These are phyloP conservation scores for Clonostachys rhizophaga DNA, from an alignment of 2,329 filamentous ascomycete species.

Conservation along the genomic window DNA sequence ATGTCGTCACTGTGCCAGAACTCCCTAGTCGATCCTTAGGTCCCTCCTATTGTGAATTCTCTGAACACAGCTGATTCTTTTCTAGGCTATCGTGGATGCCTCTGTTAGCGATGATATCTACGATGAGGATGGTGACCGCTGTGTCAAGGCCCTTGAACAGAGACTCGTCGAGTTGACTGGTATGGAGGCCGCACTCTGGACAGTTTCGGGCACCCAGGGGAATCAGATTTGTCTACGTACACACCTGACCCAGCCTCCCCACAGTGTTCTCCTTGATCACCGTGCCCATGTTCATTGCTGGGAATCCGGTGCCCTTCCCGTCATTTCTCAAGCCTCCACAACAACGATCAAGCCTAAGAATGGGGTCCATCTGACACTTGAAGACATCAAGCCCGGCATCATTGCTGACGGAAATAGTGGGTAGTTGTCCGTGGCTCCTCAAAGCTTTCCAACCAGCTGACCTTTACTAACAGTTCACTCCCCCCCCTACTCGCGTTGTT, in stretches of 20 bases:
- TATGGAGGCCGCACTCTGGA: slow-evolving; percentile 17
- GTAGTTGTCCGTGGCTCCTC: slow-evolving; percentile 1
- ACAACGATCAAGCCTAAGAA: slow-evolving; percentile 64
- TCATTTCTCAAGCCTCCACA: slow-evolving; percentile 63
- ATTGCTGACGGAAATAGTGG: slow-evolving; percentile 18
- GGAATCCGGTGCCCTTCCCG: slow-evolving; percentile 59
- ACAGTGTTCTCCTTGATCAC: slow-evolving; percentile 43
- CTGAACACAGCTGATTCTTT: too few relatives aligned
- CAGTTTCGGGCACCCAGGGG: slow-evolving; percentile 16
- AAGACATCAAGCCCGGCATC: slow-evolving; percentile 54
- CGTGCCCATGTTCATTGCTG: slow-evolving; percentile 69
- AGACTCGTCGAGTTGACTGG: slow-evolving; percentile 13
- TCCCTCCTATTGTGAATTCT: too few relatives aligned
- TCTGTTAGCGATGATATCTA: slow-evolving; percentile 19
- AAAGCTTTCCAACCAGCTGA: slow-evolving; percentile 17
- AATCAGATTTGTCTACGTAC: slow-evolving; percentile 18
- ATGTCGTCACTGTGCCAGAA: slow-evolving; percentile 15
- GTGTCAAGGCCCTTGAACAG: slow-evolving; percentile 13
- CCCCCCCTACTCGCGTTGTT: slow-evolving; percentile 71
- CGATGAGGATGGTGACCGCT: slow-evolving; percentile 14
- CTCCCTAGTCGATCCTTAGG: too few relatives aligned
- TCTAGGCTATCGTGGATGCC: slow-evolving; percentile 14
- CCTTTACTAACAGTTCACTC: slow-evolving; percentile 66
- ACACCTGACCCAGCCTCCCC: slow-evolving; percentile 17
- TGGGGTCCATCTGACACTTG: slow-evolving; percentile 64